Evolutionary conservation across 2,329 filamentous ascomycete species (phyloP).

Genomic region (Albophoma yamanashiensis): DNA sequence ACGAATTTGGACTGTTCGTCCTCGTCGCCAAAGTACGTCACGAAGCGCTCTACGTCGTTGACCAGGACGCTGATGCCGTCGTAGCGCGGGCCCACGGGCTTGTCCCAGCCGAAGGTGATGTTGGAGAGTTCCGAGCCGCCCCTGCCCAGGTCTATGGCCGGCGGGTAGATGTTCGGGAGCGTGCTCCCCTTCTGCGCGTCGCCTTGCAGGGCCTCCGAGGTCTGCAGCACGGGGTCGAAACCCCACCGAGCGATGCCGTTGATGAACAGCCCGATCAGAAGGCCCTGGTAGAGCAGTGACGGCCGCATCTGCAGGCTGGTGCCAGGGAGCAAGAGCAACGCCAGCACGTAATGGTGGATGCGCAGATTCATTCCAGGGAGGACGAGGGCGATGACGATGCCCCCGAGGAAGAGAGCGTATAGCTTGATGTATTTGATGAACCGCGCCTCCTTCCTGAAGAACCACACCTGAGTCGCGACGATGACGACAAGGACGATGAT

Average conservation of each 20-base stretch:
- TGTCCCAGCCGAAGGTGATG: conserved; percentile 50
- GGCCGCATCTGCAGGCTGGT: conserved; percentile 83
- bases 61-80: conserved; percentile 73
- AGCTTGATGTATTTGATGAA: conserved; percentile 68
- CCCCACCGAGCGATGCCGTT: conserved; percentile 93
- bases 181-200: conserved; percentile 52
- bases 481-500: conserved; percentile 60
- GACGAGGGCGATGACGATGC: conserved; percentile 59
- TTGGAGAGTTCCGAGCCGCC: conserved; percentile 39
- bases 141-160: conserved; percentile 32
- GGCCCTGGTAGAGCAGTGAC: conserved; percentile 75
- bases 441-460: conserved; percentile 74
- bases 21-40: conserved; percentile 56
- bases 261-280: conserved; percentile 84
- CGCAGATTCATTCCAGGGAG: conserved; percentile 72
- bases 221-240: conserved; percentile 82
- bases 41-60: conserved; percentile 75
- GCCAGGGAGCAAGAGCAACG: conserved; percentile 74
- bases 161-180: conserved; percentile 42
- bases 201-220: conserved; percentile 59
- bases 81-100: conserved; percentile 37
- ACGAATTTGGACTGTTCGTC: conserved; percentile 36
- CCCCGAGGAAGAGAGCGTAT: conserved; percentile 57
- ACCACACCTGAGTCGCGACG: conserved; percentile 67
- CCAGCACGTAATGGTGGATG: conserved; percentile 92